Conservation (phyloP, 2,329 filamentous ascomycete species). For the Claviceps purpurea region DNA sequence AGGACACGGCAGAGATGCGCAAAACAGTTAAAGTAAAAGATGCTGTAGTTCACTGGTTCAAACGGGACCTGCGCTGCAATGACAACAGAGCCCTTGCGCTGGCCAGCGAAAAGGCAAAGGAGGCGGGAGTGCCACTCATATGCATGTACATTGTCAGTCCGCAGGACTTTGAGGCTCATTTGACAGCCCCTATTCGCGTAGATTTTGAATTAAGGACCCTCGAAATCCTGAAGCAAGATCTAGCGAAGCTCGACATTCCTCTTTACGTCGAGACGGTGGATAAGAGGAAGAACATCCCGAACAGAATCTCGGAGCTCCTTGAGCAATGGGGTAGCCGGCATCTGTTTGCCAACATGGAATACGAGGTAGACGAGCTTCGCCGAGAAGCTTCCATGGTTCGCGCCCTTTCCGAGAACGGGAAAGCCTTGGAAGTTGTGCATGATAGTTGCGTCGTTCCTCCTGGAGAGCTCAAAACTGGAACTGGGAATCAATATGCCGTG, state of each 20-base stretch:
- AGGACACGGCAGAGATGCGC: conserved; percentile 43
- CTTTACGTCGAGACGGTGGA: conserved; percentile 61
- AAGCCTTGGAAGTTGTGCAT: conserved; percentile 59
- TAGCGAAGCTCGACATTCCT: conserved; percentile 62
- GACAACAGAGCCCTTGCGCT: conserved; percentile 63
- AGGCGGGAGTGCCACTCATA: conserved; percentile 57
- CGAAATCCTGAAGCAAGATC: conserved; percentile 47
- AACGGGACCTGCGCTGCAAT: conserved; percentile 57
- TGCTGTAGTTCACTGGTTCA: conserved; percentile 82
- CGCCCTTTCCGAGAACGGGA: conserved; percentile 45
- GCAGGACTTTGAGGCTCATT: conserved; percentile 72
- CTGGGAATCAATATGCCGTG: conserved; percentile 69
- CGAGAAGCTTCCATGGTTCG: conserved; percentile 57
- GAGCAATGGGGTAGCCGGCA: conserved; percentile 61
- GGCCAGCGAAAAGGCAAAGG: conserved; percentile 52
- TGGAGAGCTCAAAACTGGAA: conserved; percentile 49
- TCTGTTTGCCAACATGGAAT: conserved; percentile 74
- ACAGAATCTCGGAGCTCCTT: conserved; percentile 50
- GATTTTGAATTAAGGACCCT: conserved; percentile 72
- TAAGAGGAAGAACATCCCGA: conserved; percentile 47
- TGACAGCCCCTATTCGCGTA: conserved; percentile 57
- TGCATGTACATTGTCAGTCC: conserved; percentile 69
- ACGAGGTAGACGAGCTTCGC: conserved; percentile 80
- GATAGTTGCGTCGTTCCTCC: conserved; percentile 77
- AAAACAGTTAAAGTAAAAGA: conserved; percentile 37